Evolutionary conservation across 2,329 filamentous ascomycete genomes (phyloP).

Genomic region (Colletotrichum musicola): DNA sequence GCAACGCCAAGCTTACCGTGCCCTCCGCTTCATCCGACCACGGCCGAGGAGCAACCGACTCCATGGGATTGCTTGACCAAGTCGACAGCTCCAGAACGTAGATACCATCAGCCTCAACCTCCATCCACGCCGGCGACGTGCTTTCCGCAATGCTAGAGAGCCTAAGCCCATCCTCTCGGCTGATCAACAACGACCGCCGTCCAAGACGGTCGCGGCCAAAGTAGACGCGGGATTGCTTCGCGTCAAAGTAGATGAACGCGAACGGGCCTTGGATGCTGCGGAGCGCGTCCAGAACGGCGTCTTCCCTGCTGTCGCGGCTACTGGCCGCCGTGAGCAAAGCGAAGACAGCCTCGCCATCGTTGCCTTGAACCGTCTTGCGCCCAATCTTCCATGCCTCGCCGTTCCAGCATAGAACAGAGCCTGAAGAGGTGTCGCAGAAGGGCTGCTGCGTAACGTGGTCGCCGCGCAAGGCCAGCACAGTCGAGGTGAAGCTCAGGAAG

Average conservation of each 20-base stretch:
- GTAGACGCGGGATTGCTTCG: slow-evolving; percentile 71
- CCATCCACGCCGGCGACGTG: slow-evolving; percentile 70
- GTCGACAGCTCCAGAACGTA: slow-evolving; percentile 73
- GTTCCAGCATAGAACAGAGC: slow-evolving; percentile 92
- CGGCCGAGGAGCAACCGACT: neutral
- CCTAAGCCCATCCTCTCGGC: slow-evolving; percentile 62
- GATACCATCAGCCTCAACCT: slow-evolving; percentile 88
- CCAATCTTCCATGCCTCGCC: slow-evolving; percentile 91
- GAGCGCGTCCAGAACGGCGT: slow-evolving; percentile 64
- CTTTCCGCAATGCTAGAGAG: slow-evolving; percentile 79
- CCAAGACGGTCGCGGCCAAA: slow-evolving; percentile 91
- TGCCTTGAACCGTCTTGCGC: slow-evolving; percentile 71
- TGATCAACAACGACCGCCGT: slow-evolving; percentile 81
- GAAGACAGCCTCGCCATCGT: slow-evolving; percentile 83
- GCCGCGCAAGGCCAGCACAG: slow-evolving; percentile 91
- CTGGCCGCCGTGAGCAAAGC: slow-evolving; percentile 64
- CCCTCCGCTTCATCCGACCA: slow-evolving; percentile 52
- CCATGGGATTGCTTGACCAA: neutral
- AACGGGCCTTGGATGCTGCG: slow-evolving; percentile 83
- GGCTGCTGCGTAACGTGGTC: slow-evolving; percentile 79
- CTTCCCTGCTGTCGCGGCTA: slow-evolving; percentile 43
- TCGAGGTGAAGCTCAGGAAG: slow-evolving; percentile 78
- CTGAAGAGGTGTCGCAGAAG: slow-evolving; percentile 66
- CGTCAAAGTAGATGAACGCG: slow-evolving; percentile 88
- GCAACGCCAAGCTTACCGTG: slow-evolving; percentile 58